Conservation (phyloP, 2,329 filamentous ascomycete genomes). For the Geoglossum cookeanum region DNA sequence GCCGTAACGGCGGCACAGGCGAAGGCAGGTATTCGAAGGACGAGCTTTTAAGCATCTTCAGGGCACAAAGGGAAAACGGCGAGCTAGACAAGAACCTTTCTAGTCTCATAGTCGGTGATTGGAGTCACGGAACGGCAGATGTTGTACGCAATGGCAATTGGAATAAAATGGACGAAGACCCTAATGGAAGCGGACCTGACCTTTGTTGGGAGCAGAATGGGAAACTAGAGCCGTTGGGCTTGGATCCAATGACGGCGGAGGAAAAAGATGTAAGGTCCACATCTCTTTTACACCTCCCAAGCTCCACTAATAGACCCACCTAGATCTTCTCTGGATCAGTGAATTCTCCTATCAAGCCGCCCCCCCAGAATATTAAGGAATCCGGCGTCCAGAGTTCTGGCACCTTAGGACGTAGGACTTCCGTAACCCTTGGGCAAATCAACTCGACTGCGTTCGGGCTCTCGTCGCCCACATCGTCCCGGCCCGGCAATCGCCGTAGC, state of each 20-base stretch:
- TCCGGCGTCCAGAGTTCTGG: constrained; percentile 32
- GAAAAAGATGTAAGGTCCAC: constrained; percentile 37
- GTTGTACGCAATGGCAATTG: too few species aligned
- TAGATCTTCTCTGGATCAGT: constrained; percentile 72
- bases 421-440: constrained; percentile 48
- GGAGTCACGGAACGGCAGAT: constrained; percentile 50
- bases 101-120: constrained; percentile 52
- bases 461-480: constrained; percentile 52
- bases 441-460: constrained; percentile 45
- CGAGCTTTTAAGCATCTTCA: constrained; percentile 58
- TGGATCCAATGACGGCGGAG: constrained; percentile 52
- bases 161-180: constrained; percentile 52
- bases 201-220: constrained; percentile 75
- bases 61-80: constrained; percentile 33
- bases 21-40: constrained; percentile 57
- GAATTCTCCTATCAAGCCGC: constrained; percentile 82
- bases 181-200: constrained; percentile 61
- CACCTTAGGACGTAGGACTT: constrained; percentile 57
- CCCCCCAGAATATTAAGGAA: constrained; percentile 49
- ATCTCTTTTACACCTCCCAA: neutral
- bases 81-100: constrained; percentile 40
- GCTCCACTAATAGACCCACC: constrained; percentile 7
- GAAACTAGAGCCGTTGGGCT: constrained; percentile 47
- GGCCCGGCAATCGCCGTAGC: constrained; percentile 61
- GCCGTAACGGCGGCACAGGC: constrained; percentile 33